Evolutionary conservation across 2,329 filamentous ascomycete species (phyloP).

Genomic region (Cytospora mali): DNA sequence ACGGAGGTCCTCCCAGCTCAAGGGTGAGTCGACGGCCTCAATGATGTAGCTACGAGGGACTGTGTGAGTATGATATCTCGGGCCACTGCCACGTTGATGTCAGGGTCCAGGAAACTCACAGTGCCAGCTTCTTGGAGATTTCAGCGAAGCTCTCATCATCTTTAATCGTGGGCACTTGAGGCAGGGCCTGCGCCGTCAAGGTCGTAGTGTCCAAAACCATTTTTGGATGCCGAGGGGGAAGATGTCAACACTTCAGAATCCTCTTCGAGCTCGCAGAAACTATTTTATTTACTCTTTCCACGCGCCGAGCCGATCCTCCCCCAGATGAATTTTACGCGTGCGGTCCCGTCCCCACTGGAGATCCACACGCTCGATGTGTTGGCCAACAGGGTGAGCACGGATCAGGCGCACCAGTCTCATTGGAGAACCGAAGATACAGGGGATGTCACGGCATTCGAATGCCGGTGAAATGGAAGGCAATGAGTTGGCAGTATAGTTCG

Average conservation of each 20-base stretch:
- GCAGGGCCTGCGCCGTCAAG: neutral
- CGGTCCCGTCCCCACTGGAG: constrained; percentile 11
- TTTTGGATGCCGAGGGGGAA: neutral
- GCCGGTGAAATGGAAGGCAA: neutral
- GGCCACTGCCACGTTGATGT: neutral
- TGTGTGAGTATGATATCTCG: neutral
- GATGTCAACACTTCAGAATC: constrained; percentile 2
- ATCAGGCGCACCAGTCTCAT: constrained; percentile 12
- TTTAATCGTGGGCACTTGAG: constrained; percentile 13
- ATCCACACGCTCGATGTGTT: constrained; percentile 16
- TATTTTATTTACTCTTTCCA: no score
- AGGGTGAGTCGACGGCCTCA: constrained; percentile 14
- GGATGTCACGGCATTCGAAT: neutral
- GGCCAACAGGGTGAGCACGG: constrained; percentile 22
- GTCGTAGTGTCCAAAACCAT: constrained; percentile 9
- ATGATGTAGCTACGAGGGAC: constrained; percentile 16
- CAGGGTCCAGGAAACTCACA: constrained; percentile 1
- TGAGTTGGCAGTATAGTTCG: neutral
- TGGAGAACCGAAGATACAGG: neutral
- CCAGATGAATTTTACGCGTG: constrained; percentile 18
- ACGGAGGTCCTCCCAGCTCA: constrained; percentile 23
- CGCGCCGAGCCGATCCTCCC: constrained; percentile 7
- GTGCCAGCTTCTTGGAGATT: constrained; percentile 22
- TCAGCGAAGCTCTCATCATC: constrained; percentile 21
- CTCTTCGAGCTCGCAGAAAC: neutral